phyloP scores from a whole-genome alignment of 78 protist species.

The Creolimax fragrantissima region DNA sequence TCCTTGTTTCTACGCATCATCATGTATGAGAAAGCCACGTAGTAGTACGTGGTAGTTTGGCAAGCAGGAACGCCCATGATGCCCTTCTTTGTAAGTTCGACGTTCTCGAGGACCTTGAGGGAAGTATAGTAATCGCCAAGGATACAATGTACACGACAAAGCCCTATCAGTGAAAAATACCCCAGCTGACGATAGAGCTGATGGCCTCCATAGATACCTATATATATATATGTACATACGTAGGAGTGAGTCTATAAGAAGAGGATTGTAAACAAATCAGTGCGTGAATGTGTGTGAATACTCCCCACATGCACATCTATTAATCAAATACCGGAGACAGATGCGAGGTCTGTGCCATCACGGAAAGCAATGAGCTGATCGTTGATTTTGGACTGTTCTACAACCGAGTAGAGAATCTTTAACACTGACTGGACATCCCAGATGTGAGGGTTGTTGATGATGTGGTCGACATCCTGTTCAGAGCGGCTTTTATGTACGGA shows the following conservation, averaged over 20 bases:
- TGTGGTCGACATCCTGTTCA: not conserved
- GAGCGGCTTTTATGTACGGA: too few species aligned
- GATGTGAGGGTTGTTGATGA: not conserved
- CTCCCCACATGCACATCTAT: not conserved
- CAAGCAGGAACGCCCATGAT: slow-evolving; percentile 60
- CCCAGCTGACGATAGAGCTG: slow-evolving; percentile 39
- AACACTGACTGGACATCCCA: slow-evolving; percentile 27
- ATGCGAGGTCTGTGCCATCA: not conserved
- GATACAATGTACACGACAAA: slow-evolving; percentile 73
- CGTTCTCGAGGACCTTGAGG: slow-evolving; percentile 38
- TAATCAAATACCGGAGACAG: not conserved
- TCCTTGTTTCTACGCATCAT: slow-evolving; percentile 75
- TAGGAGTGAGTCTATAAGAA: not conserved
- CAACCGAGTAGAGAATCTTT: slow-evolving; percentile 23
- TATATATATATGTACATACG: not conserved
- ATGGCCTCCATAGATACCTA: not conserved
- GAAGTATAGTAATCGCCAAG: slow-evolving; percentile 72
- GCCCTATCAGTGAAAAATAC: slow-evolving; percentile 57
- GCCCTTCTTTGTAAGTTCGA: slow-evolving; percentile 47
- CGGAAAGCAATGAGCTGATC: slow-evolving; percentile 13
- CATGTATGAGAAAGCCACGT: slow-evolving; percentile 66
- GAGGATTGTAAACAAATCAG: not conserved
- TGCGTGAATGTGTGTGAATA: not conserved
- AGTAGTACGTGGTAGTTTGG: slow-evolving; percentile 59
- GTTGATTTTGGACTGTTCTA: slow-evolving; percentile 23